Evolutionary conservation across 2,329 filamentous ascomycete species (phyloP).

Genomic region (Scorias spongiosa): DNA sequence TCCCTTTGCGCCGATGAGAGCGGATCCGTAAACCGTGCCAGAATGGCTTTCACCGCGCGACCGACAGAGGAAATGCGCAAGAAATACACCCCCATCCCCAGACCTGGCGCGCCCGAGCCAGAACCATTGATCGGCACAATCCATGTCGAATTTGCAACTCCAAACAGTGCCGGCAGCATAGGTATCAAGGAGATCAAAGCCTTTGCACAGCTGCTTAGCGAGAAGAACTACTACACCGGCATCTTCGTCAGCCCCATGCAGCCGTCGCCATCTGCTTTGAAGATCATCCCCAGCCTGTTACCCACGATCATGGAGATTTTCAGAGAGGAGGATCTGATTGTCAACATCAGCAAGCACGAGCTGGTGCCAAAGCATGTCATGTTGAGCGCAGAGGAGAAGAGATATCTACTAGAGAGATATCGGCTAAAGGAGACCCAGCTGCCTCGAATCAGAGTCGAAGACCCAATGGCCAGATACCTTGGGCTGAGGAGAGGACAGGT

Average conservation of each 20-base stretch:
- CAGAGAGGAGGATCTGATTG: constrained; percentile 83
- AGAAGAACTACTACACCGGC: constrained; percentile 73
- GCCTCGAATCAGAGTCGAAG: constrained; percentile 76
- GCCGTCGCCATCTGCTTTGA: constrained; percentile 74
- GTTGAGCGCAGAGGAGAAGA: constrained; percentile 80
- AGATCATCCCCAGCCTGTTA: constrained; percentile 65
- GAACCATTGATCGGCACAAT: constrained; percentile 60
- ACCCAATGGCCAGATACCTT: constrained; percentile 84
- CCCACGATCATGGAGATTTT: constrained; percentile 84
- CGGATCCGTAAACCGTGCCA: constrained; percentile 63
- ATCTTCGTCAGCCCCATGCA: constrained; percentile 76
- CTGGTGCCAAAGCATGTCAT: constrained; percentile 87
- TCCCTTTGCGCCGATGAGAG: constrained; percentile 54
- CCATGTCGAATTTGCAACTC: constrained; percentile 81
- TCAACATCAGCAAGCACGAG: constrained; percentile 97
- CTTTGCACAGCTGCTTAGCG: constrained; percentile 69
- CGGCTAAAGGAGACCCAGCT: constrained; percentile 94
- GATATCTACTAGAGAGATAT: constrained; percentile 71
- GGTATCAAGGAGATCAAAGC: constrained; percentile 85
- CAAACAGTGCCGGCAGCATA: constrained; percentile 36
- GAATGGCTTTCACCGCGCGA: constrained; percentile 76
- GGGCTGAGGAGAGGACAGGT: constrained; percentile 84
- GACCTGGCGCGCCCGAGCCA: constrained; percentile 45
- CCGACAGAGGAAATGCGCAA: constrained; percentile 72
- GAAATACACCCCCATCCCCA: constrained; percentile 63